Conservation (phyloP, 495 filamentous ascomycete species). For the Penicillium bovifimosum region DNA sequence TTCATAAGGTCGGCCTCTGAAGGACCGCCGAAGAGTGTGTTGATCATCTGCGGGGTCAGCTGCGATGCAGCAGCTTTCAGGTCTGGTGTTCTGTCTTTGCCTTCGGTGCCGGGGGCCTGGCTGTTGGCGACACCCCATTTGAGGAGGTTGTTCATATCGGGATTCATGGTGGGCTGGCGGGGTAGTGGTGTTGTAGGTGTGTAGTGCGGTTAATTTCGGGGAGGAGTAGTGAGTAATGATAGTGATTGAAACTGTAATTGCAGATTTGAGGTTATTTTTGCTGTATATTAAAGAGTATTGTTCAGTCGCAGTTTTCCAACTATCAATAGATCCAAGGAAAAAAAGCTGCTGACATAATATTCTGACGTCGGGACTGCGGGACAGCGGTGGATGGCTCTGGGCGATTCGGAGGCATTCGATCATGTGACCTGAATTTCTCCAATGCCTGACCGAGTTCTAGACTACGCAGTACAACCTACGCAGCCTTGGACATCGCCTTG, state of each 20-base stretch:
- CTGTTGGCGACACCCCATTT: conserved; percentile 93
- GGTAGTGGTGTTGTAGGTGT: background rate
- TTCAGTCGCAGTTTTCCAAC: background rate
- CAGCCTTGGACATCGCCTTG: too few species aligned
- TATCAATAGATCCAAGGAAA: background rate
- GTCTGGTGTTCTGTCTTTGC: conserved; percentile 28
- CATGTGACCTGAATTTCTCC: conserved; percentile 6
- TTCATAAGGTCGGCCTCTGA: conserved; percentile 89
- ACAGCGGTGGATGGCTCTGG: conserved; percentile 8
- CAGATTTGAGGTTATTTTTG: background rate
- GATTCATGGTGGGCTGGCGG: conserved; percentile 41
- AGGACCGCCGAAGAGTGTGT: conserved; percentile 70
- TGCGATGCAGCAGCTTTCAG: conserved; percentile 34
- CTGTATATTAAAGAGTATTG: background rate
- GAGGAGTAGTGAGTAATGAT: background rate
- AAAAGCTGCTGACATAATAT: conserved; percentile 11
- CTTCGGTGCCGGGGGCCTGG: conserved; percentile 13
- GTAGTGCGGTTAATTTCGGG: conserved; percentile 7
- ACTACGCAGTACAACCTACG: too few species aligned
- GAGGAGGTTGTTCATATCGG: conserved; percentile 70
- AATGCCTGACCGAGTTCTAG: too few species aligned
- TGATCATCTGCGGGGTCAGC: conserved; percentile 62
- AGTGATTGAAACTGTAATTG: background rate
- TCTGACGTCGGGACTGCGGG: background rate
- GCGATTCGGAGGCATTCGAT: conserved; percentile 19